phyloP scores from a whole-genome alignment of 768 basidiomycete genomes.

The Gloeophyllum trabeum region DNA sequence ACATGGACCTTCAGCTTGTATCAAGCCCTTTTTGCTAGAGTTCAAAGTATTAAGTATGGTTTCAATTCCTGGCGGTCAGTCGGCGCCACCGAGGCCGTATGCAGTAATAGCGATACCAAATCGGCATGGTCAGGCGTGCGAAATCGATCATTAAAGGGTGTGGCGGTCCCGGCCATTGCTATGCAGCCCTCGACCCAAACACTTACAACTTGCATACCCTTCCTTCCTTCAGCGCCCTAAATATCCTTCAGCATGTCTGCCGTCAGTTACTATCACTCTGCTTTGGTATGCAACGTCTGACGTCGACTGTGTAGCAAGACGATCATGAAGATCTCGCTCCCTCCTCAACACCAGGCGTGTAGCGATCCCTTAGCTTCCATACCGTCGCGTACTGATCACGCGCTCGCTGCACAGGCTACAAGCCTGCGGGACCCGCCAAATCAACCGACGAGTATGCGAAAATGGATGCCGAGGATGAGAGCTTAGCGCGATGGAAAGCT shows the following conservation, averaged over 20 bases:
- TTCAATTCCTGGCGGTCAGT: no score
- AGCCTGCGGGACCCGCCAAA: slow-evolving; percentile 48
- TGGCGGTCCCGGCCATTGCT: not conserved
- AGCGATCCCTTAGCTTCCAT: not conserved
- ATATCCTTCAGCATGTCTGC: slow-evolving; percentile 34
- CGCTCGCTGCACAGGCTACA: slow-evolving; percentile 49
- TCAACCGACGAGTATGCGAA: slow-evolving; percentile 72
- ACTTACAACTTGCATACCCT: not conserved
- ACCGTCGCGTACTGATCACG: not conserved
- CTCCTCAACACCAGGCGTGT: slow-evolving; percentile 54
- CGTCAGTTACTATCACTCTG: slow-evolving; percentile 22
- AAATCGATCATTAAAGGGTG: slow-evolving; percentile 45
- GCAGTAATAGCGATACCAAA: no score
- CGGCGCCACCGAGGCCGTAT: no score
- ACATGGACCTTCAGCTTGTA: no score
- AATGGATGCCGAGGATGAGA: slow-evolving; percentile 86
- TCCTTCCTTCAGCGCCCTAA: slow-evolving; percentile 13
- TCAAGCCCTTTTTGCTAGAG: no score
- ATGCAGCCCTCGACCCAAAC: not conserved
- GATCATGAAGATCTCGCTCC: slow-evolving; percentile 67
- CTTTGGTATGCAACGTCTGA: slow-evolving; percentile 2
- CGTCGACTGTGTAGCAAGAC: slow-evolving; percentile 27
- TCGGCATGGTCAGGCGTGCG: slow-evolving; percentile 58
- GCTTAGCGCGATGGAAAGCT: slow-evolving; percentile 92
- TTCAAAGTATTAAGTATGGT: no score